Evolutionary conservation across 306 rosid species (phyloP).

Genomic region (Lablab purpureus): DNA sequence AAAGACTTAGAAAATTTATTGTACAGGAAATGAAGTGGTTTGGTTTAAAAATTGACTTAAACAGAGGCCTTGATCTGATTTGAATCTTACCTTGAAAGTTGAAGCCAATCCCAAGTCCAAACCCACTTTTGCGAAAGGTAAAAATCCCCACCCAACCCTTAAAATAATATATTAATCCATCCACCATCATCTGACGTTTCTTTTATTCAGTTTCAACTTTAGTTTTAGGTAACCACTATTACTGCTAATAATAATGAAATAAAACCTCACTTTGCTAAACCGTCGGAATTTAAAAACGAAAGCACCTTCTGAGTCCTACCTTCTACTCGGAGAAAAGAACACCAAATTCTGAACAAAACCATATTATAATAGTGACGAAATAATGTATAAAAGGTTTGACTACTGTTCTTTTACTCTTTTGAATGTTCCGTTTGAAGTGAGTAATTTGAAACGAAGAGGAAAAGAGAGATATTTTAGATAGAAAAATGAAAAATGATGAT

Average conservation of each 20-base stretch:
- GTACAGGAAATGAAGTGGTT: not conserved
- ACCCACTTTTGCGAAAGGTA: not conserved
- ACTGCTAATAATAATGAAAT: not conserved
- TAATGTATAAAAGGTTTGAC: too few species aligned
- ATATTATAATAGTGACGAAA: too few species aligned
- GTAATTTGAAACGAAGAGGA: too few species aligned
- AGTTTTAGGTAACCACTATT: too few species aligned
- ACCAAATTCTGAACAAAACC: too few species aligned
- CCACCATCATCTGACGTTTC: too few species aligned
- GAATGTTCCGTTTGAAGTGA: too few species aligned
- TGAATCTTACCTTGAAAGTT: conserved; percentile 5
- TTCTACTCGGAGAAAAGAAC: not conserved
- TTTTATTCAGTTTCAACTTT: too few species aligned
- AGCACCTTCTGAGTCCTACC: not conserved
- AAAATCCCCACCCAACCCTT: not conserved
- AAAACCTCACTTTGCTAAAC: not conserved
- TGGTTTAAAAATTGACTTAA: conserved; percentile 19
- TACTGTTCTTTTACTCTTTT: too few species aligned
- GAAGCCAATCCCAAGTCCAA: not conserved
- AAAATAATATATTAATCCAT: not conserved
- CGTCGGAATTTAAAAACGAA: not conserved
- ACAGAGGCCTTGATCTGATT: not conserved
- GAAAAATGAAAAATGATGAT: too few species aligned
- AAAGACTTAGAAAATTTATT: too few species aligned
- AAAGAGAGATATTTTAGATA: too few species aligned